Percentiles rank a stretch among this genome's conserved stretches.
phyloP scores from a whole-genome alignment of 2,329 filamentous ascomycete genomes.

The Ceratocystis ficicola region DNA sequence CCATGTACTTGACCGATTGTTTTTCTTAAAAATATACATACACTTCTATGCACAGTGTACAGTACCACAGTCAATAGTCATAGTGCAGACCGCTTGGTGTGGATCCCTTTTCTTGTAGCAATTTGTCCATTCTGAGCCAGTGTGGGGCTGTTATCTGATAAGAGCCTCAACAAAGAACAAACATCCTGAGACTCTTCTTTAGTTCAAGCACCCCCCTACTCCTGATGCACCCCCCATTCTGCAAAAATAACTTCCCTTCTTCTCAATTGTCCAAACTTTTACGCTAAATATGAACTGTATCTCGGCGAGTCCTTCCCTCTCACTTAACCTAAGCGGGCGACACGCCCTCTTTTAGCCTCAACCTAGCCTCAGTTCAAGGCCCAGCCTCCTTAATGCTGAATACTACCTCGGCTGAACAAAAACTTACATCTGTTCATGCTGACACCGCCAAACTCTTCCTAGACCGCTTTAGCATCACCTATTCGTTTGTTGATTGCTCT shows the following conservation, averaged over 20 bases:
- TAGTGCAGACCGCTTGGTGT: not conserved
- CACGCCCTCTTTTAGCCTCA: not conserved
- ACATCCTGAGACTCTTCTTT: not conserved
- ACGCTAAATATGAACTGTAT: not conserved
- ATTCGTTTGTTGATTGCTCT: too few species aligned
- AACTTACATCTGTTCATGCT: not conserved
- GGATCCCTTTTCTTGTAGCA: not conserved
- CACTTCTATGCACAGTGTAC: too few species aligned
- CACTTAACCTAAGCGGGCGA: not conserved
- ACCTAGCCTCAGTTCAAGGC: not conserved
- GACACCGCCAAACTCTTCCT: too few species aligned
- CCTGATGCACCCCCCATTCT: not conserved
- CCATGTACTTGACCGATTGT: too few species aligned
- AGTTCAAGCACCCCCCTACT: not conserved
- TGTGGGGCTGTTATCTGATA: not conserved
- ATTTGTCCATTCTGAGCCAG: constrained; percentile 8
- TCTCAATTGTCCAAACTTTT: too few species aligned
- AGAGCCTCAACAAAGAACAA: not conserved
- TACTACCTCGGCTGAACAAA: not conserved
- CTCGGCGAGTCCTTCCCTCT: not conserved
- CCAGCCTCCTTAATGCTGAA: not conserved
- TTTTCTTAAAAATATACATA: too few species aligned
- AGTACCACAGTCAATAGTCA: too few species aligned
- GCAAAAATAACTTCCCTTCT: too few species aligned
- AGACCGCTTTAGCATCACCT: too few species aligned